phyloP scores from a whole-genome alignment of 257 asterid genomes.

The Rhazya stricta region DNA sequence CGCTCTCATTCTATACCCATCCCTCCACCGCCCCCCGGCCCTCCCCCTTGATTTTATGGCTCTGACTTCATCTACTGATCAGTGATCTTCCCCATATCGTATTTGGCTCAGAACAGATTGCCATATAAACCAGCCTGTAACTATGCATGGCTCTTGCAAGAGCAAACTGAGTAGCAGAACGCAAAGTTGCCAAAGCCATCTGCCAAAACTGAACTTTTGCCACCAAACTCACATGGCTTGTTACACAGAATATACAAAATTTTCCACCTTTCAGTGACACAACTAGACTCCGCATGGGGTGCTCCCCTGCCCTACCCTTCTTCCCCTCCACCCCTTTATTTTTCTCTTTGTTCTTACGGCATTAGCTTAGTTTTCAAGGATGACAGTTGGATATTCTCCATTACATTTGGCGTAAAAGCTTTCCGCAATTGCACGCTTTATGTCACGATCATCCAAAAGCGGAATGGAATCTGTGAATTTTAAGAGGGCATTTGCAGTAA shows the following conservation, averaged over 20 bases:
- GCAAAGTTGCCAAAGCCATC: constrained; percentile 15
- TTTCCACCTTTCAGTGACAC: constrained; percentile 19
- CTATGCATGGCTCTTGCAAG: constrained; percentile 13
- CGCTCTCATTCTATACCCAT: not conserved
- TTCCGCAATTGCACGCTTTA: constrained; percentile 4
- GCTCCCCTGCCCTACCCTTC: not conserved
- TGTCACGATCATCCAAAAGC: constrained; percentile 6
- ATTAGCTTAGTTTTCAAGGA: not conserved
- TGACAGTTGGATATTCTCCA: constrained; percentile 25
- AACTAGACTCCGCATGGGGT: constrained; percentile 26
- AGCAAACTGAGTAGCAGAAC: not conserved
- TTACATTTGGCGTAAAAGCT: not conserved
- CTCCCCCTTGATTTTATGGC: no score
- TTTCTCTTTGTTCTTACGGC: not conserved
- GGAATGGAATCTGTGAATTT: not conserved
- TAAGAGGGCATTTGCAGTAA: not conserved
- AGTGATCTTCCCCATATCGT: not conserved
- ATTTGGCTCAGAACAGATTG: not conserved
- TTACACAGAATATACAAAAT: not conserved
- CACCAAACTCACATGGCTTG: constrained; percentile 34
- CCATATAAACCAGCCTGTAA: constrained; percentile 21
- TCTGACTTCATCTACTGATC: not conserved
- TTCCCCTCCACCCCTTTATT: not conserved
- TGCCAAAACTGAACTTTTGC: constrained; percentile 27
- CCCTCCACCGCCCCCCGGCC: no score